A percentile compares a stretch with the other conserved stretches of the same genome.
Conservation (phyloP, 805 yeast genomes). For the Cyberlindnera amylophila region DNA sequence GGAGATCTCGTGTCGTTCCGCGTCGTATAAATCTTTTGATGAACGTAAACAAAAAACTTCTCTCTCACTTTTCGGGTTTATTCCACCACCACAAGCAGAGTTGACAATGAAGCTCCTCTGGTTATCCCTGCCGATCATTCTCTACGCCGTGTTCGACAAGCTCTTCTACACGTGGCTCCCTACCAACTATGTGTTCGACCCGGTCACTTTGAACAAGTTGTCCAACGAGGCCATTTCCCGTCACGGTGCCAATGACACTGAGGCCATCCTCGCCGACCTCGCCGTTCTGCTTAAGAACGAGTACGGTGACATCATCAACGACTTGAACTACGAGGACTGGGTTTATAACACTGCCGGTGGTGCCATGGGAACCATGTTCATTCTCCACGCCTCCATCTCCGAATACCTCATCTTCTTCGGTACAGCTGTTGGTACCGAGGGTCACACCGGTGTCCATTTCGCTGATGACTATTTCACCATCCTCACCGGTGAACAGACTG, state of each 20-base stretch:
- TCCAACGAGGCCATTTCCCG: constrained; percentile 50
- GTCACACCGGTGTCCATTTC: constrained; percentile 92
- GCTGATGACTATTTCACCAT: constrained; percentile 98
- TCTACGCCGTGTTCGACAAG: constrained; percentile 35
- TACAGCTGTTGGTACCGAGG: constrained; percentile 90
- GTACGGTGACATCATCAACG: constrained; percentile 75
- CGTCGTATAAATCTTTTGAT: no score
- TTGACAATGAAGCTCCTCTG: constrained; percentile 23
- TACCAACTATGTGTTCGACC: constrained; percentile 65
- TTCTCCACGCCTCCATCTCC: constrained; percentile 88
- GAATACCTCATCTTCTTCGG: constrained; percentile 95
- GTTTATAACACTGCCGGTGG: constrained; percentile 97
- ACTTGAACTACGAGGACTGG: constrained; percentile 79
- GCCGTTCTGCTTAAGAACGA: constrained; percentile 51
- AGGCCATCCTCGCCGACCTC: constrained; percentile 52
- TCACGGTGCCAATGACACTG: constrained; percentile 57
- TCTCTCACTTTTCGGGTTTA: no score
- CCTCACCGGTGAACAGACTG: constrained; percentile 71
- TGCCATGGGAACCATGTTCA: constrained; percentile 96
- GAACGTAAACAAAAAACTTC: no score
- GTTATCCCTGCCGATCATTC: constrained; percentile 25
- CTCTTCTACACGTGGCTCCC: constrained; percentile 68
- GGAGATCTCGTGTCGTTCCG: no score
- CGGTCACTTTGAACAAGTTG: constrained; percentile 51
- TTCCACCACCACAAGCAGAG: no score